Evolutionary conservation across 768 basidiomycete species (phyloP).

Genomic region (Suillus lakei): DNA sequence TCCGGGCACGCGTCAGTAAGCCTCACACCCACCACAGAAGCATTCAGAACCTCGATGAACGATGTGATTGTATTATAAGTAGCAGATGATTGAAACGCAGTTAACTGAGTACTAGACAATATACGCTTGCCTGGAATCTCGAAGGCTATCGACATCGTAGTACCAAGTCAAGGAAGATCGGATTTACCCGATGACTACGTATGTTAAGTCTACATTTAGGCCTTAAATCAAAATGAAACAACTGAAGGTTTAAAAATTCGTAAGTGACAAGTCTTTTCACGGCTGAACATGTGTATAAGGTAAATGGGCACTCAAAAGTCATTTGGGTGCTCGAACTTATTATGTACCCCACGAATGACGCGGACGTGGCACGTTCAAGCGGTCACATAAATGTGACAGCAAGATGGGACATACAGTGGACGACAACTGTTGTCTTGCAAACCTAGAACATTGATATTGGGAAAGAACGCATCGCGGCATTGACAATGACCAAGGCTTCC

Average conservation of each 20-base stretch:
- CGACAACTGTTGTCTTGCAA: background rate
- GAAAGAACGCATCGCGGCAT: too few species aligned
- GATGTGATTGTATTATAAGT: constrained; percentile 70
- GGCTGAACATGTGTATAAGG: background rate
- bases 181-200: background rate
- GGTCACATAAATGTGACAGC: background rate
- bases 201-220: too few species aligned
- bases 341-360: background rate
- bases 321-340: background rate
- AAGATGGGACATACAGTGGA: background rate
- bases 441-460: background rate
- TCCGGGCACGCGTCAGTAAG: constrained; percentile 64
- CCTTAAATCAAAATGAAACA: too few species aligned
- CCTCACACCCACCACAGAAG: constrained; percentile 75
- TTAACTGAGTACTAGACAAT: constrained; percentile 75
- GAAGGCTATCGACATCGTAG: constrained; percentile 41
- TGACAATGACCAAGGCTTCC: too few species aligned
- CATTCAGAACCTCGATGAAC: constrained; percentile 79
- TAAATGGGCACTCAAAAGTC: background rate
- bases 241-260: too few species aligned
- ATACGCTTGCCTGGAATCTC: constrained; percentile 71
- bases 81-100: constrained; percentile 76
- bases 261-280: background rate
- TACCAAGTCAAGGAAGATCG: constrained; percentile 9
- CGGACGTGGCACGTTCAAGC: background rate